phyloP scores from a whole-genome alignment of 2,329 filamentous ascomycete genomes.

The Neocucurbitaria cava region DNA sequence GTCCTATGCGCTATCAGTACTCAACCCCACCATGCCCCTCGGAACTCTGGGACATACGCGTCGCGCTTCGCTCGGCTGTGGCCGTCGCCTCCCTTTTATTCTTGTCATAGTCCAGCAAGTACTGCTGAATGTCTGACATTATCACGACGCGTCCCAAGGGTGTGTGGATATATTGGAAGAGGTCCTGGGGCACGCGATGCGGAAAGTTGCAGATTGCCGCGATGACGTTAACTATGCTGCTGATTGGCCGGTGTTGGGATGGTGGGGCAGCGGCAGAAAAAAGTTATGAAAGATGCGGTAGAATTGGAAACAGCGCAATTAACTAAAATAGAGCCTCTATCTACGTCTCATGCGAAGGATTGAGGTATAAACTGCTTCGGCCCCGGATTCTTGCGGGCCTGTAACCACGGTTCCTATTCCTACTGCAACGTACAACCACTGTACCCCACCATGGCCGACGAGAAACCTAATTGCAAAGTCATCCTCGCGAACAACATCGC shows the following conservation, averaged over 20 bases:
- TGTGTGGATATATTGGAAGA: slow-evolving; percentile 4
- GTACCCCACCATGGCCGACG: slow-evolving; percentile 44
- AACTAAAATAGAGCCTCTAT: not conserved
- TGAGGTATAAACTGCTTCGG: not conserved
- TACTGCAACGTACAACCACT: slow-evolving; percentile 5
- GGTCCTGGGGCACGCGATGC: slow-evolving; percentile 10
- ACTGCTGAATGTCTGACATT: slow-evolving; percentile 62
- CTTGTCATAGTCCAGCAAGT: slow-evolving; percentile 58
- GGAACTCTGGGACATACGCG: slow-evolving; percentile 34
- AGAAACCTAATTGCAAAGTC: slow-evolving; percentile 78
- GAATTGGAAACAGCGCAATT: slow-evolving; percentile 5
- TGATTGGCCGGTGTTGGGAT: slow-evolving; percentile 29
- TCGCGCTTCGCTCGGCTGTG: slow-evolving; percentile 54
- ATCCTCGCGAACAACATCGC: slow-evolving; percentile 87
- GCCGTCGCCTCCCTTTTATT: slow-evolving; percentile 55
- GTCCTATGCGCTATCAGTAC: slow-evolving; percentile 52
- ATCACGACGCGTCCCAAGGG: slow-evolving; percentile 27
- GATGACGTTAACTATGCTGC: slow-evolving; percentile 24
- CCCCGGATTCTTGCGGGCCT: not conserved
- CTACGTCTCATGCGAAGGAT: not conserved
- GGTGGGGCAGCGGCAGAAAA: slow-evolving; percentile 25
- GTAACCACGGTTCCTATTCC: not conserved
- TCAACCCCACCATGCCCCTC: slow-evolving; percentile 18
- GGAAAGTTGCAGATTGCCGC: slow-evolving; percentile 17
- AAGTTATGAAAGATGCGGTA: slow-evolving; percentile 7